These are phyloP conservation scores for Cenococcum geophilum DNA, from an alignment of 495 filamentous ascomycete genomes.

Conservation along the genomic window DNA sequence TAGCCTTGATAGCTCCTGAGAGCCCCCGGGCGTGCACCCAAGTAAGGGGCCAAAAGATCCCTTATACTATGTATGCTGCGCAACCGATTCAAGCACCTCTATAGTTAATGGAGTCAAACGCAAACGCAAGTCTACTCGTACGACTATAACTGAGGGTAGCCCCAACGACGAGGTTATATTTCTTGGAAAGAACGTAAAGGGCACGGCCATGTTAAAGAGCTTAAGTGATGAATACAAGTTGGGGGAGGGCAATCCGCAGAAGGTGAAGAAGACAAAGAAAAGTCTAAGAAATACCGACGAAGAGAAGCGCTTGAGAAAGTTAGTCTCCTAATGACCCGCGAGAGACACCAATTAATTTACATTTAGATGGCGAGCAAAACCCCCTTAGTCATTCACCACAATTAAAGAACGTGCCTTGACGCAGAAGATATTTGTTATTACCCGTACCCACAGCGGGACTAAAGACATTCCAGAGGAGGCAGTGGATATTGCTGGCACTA, in stretches of 20 bases:
- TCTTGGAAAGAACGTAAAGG: constrained; percentile 3
- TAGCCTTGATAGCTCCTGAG: no score
- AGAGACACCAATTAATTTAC: constrained; percentile 2
- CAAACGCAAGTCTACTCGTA: constrained; percentile 7
- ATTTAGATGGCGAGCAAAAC: constrained; percentile 24
- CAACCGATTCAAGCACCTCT: not conserved
- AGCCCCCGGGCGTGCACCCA: no score
- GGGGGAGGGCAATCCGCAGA: constrained; percentile 10
- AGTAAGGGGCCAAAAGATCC: no score
- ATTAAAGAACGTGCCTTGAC: constrained; percentile 32
- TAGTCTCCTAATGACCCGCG: not conserved
- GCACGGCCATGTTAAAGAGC: not conserved
- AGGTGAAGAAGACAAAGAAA: constrained; percentile 11
- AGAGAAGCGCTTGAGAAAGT: constrained; percentile 44
- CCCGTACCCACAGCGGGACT: constrained; percentile 43
- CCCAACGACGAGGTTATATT: not conserved
- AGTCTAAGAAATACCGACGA: constrained; percentile 15
- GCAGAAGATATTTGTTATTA: constrained; percentile 52
- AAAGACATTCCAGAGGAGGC: constrained; percentile 45
- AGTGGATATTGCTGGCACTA: constrained; percentile 66
- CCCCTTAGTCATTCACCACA: constrained; percentile 42
- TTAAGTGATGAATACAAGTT: not conserved
- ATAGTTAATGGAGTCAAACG: not conserved
- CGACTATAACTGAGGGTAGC: constrained; percentile 2
- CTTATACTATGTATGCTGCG: no score